These are phyloP conservation scores for Ocimum tenuiflorum DNA, from an alignment of 257 asterid species.

Conservation along the genomic window DNA sequence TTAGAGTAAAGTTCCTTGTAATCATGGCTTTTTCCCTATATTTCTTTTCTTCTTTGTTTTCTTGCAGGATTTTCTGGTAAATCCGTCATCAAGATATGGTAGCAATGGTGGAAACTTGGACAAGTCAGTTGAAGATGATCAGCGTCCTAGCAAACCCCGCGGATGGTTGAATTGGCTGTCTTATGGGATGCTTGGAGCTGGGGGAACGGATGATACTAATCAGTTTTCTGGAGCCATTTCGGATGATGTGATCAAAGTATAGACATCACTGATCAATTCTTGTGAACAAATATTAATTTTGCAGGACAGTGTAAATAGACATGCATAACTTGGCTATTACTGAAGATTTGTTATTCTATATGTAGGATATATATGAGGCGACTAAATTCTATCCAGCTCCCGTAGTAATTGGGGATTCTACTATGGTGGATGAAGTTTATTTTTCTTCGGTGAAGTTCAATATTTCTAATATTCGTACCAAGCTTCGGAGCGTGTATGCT, in stretches of 20 bases:
- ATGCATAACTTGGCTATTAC: constrained; percentile 6
- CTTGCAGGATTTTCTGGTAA: constrained; percentile 58
- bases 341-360: constrained; percentile 19
- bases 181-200: constrained; percentile 97
- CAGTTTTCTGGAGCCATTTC: constrained; percentile 92
- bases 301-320: neutral
- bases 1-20: neutral
- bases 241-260: constrained; percentile 84
- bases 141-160: constrained; percentile 61
- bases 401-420: constrained; percentile 45
- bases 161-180: constrained; percentile 99
- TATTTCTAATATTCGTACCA: constrained; percentile 47
- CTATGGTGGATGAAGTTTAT: constrained; percentile 46
- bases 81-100: constrained; percentile 39
- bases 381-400: constrained; percentile 78
- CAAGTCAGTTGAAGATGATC: constrained; percentile 57
- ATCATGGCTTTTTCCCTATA: constrained; percentile 8
- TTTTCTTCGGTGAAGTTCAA: constrained; percentile 58
- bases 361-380: constrained; percentile 93
- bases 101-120: constrained; percentile 40
- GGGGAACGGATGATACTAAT: constrained; percentile 85
- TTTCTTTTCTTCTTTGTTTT: neutral
- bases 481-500: constrained; percentile 60
- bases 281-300: neutral
- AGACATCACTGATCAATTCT: constrained; percentile 10